These are phyloP conservation scores for Lactifluus volemus DNA, from an alignment of 768 basidiomycete species.

Conservation along the genomic window DNA sequence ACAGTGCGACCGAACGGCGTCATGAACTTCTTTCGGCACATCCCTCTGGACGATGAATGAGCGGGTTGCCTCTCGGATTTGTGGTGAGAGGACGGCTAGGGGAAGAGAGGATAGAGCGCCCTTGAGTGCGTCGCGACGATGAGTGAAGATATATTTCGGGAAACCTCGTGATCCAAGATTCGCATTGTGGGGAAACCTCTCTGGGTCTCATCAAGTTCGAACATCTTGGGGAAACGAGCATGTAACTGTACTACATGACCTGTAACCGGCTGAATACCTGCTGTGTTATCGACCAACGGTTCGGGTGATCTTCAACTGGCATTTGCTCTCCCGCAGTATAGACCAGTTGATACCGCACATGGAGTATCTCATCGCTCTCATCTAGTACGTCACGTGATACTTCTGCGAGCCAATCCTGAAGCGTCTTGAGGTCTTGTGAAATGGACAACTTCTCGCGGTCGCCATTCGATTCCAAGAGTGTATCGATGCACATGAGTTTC, in stretches of 20 bases:
- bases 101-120: neutral
- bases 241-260: constrained; percentile 19
- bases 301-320: constrained; percentile 33
- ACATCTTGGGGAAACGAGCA: neutral
- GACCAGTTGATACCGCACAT: too few species aligned
- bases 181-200: constrained; percentile 2
- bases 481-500: constrained; percentile 42
- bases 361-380: constrained; percentile 4
- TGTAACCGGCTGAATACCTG: constrained; percentile 20
- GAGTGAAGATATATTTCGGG: neutral
- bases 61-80: neutral
- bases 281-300: constrained; percentile 40
- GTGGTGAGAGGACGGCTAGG: neutral
- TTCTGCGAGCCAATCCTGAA: neutral
- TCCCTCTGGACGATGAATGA: neutral
- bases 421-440: neutral
- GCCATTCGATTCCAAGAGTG: neutral
- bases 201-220: neutral
- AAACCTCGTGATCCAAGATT: neutral
- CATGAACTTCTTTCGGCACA: neutral
- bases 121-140: neutral
- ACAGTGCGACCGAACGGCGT: neutral
- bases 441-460: neutral
- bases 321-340: neutral
- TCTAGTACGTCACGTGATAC: constrained; percentile 10